Conservation (phyloP, 2,329 filamentous ascomycete genomes). For the Cladosporium sp. region DNA sequence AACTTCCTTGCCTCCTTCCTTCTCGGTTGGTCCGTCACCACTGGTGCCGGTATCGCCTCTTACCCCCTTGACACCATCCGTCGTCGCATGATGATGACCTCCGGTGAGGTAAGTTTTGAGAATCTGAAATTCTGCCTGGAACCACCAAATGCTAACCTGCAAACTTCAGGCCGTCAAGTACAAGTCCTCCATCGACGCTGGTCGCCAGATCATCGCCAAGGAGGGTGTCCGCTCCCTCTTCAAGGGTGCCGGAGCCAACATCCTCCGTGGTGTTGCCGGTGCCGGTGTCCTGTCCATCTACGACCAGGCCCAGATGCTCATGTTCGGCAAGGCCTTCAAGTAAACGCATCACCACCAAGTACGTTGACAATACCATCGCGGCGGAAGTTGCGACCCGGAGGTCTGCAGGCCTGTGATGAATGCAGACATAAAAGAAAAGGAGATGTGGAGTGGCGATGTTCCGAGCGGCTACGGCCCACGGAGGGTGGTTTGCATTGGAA, state of each 20-base stretch:
- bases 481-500: conserved; percentile 21
- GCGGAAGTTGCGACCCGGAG: conserved; percentile 21
- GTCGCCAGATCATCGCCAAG: conserved; percentile 92
- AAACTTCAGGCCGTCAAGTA: conserved; percentile 92
- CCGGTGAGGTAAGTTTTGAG: conserved; percentile 61
- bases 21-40: conserved; percentile 99
- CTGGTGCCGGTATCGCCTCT: conserved; percentile 99
- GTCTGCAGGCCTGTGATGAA: conserved; percentile 38
- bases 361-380: conserved; percentile 16
- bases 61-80: conserved; percentile 99
- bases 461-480: conserved; percentile 15
- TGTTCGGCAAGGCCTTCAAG: conserved; percentile 99
- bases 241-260: conserved; percentile 99
- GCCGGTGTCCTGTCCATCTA: conserved; percentile 99
- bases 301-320: conserved; percentile 97
- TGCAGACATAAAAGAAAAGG: conserved; percentile 29
- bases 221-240: conserved; percentile 99
- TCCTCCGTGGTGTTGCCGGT: conserved; percentile 99
- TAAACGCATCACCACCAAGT: conserved; percentile 31
- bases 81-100: conserved; percentile 99
- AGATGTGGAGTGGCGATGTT: conserved; percentile 12
- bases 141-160: conserved; percentile 37
- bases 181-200: conserved; percentile 93
- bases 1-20: conserved; percentile 99
- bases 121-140: too few species aligned